Evolutionary conservation across 2,329 filamentous ascomycete genomes (phyloP).

Genomic region (Hypoxylon sp.): DNA sequence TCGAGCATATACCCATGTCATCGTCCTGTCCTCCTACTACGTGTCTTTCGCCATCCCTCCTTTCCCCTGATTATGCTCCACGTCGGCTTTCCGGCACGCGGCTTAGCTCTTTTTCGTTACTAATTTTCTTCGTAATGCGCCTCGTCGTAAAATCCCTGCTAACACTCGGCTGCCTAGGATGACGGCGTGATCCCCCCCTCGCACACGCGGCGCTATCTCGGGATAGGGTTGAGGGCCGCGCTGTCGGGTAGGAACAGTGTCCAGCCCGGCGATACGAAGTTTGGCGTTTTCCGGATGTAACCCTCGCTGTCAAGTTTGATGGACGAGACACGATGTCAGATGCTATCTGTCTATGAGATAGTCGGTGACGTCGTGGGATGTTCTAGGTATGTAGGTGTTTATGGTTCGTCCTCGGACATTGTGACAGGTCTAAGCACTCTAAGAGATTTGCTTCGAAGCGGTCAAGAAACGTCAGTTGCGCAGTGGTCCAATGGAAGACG

Average conservation of each 20-base stretch:
- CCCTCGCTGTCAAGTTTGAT: conserved; percentile 5
- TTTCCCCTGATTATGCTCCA: conserved; percentile 2
- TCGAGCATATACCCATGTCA: background rate
- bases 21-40: background rate
- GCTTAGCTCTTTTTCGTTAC: no score
- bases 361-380: no score
- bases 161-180: conserved; percentile 55
- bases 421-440: background rate
- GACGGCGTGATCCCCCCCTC: conserved; percentile 82
- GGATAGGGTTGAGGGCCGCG: conserved; percentile 74
- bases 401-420: background rate
- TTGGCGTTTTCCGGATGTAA: conserved; percentile 86
- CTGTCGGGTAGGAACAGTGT: conserved; percentile 72
- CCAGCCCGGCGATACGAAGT: conserved; percentile 69
- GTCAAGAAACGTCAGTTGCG: conserved; percentile 14
- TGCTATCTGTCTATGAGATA: no score
- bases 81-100: no score
- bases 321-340: background rate
- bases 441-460: conserved; percentile 2
- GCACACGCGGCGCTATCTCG: conserved; percentile 76
- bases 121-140: no score
- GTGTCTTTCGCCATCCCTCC: background rate
- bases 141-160: conserved; percentile 10
- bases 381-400: conserved; percentile 4
- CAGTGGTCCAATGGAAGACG: conserved; percentile 6